A percentile compares a stretch with the other conserved stretches of the same genome.
Conservation (phyloP, 257 asterid genomes). For the Cordia subcordata region DNA sequence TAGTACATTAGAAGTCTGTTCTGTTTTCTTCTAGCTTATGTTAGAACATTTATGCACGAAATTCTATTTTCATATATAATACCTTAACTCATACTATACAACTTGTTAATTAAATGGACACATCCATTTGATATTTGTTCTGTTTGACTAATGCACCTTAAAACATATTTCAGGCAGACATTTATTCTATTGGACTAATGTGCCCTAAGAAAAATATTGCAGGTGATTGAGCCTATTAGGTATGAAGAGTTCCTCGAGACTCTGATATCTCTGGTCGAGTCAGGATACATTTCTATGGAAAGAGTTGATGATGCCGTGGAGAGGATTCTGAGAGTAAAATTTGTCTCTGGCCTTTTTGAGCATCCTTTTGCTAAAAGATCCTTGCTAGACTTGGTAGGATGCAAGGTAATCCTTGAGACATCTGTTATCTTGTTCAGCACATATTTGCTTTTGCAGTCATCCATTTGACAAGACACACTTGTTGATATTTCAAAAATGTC, state of each 20-base stretch:
- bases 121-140: slow-evolving; percentile 1
- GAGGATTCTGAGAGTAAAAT: slow-evolving; percentile 76
- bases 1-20: too few relatives aligned
- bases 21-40: too few relatives aligned
- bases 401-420: slow-evolving; percentile 43
- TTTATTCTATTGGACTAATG: background rate
- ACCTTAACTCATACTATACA: too few relatives aligned
- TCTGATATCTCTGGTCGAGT: slow-evolving; percentile 50
- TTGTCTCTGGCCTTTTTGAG: slow-evolving; percentile 71
- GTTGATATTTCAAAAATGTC: too few relatives aligned
- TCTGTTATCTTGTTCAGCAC: background rate
- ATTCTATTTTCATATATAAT: too few relatives aligned
- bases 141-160: slow-evolving; percentile 11
- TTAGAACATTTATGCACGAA: too few relatives aligned
- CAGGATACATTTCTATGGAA: slow-evolving; percentile 54
- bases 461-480: too few relatives aligned
- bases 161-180: too few relatives aligned
- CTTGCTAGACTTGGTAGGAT: slow-evolving; percentile 47
- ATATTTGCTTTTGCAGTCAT: too few relatives aligned
- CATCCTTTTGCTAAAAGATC: slow-evolving; percentile 54
- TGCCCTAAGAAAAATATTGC: background rate
- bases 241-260: slow-evolving; percentile 49
- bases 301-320: slow-evolving; percentile 83
- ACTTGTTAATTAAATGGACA: too few relatives aligned
- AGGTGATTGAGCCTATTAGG: slow-evolving; percentile 80